Conservation (phyloP, 352 stramenopile species). For the Globisporangium ultimum region DNA sequence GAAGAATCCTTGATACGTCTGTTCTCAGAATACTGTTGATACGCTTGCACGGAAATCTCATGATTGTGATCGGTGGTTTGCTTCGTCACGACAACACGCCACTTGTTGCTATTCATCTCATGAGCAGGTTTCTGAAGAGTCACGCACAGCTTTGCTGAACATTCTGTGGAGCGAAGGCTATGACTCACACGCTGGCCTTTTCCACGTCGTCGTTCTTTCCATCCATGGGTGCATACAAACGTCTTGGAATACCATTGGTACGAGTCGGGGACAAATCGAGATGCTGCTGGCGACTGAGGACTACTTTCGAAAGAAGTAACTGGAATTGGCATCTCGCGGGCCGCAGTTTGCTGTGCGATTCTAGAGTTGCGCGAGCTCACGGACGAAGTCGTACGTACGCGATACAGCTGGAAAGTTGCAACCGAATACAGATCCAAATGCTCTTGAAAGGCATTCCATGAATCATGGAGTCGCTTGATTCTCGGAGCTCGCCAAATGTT, state of each 20-base stretch:
- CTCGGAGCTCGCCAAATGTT: conserved; percentile 45
- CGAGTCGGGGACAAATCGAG: conserved; percentile 42
- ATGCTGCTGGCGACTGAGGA: neutral
- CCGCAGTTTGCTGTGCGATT: conserved; percentile 45
- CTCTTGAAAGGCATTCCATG: conserved; percentile 56
- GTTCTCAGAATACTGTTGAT: conserved; percentile 68
- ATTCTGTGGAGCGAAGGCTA: conserved; percentile 60
- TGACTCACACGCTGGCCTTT: conserved; percentile 70
- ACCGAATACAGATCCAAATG: conserved; percentile 58
- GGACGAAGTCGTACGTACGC: conserved; percentile 72
- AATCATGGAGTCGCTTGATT: conserved; percentile 42
- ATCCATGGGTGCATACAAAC: conserved; percentile 74
- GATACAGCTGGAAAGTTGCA: conserved; percentile 66
- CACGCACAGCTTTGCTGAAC: conserved; percentile 63
- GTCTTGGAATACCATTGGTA: conserved; percentile 83
- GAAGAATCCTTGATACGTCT: conserved; percentile 60
- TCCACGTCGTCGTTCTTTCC: conserved; percentile 67
- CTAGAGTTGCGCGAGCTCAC: conserved; percentile 57
- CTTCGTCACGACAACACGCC: conserved; percentile 71
- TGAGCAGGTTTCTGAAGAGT: conserved; percentile 50
- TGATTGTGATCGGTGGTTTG: conserved; percentile 74
- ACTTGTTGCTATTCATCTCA: conserved; percentile 19
- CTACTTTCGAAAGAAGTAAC: conserved; percentile 2
- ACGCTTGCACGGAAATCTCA: conserved; percentile 49
- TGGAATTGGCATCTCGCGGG: conserved; percentile 13